Base-by-base conservation (phyloP, 2,329 filamentous ascomycete species). In the Colletotrichum incanum region DNA sequence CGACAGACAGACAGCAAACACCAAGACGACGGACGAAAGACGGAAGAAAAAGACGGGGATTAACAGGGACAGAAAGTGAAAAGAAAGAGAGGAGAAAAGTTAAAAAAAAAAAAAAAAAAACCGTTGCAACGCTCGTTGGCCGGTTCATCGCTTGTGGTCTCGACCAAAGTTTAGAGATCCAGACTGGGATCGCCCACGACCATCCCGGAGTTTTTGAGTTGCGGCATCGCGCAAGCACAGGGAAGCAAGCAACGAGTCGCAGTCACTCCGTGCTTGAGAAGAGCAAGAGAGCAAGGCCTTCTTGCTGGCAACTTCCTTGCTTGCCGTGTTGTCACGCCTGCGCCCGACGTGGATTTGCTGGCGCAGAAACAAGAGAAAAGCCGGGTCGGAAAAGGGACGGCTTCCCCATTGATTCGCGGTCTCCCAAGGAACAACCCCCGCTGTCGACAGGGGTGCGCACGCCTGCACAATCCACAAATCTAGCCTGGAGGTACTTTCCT, bases 391-490 rank as follows among this genome's bases (percentile, higher is more conserved):
- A 61, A 66, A 50, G 50, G 54, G 67, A 62, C 61, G 34, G 55
- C 67, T 62, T 71, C 67, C 60, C 61, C 55, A 71, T 71, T 73
- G 67, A 70, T 71, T 71, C 71, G 62, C 67, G 47, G 73, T 74
- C 67, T 71, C 73, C 73, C 64, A 69, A 74, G 73, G 73, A 74
- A 72, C 69, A 69, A 72, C 63, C 73, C 73, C 72, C 67, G 58
- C 71, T 41, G 47, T 52, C 56, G 34, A 64, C 71, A 67, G 72
- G 73, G 73, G 62, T 74, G 39, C 63, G 54, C 47, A 66, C 54
- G 66, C 65, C 55, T 67, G 67, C 65, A 72, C 67, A 59, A 64
- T 56, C 73, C 73, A 71, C 71, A 74, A 72, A 72, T 72, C 71
- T 34, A 67, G 67, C 62, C 71, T 56, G 52, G 52, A 55, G 59